Evolutionary conservation across 2,329 filamentous ascomycete genomes (phyloP), one percentile per base, ranked within the genome.

Genomic region (Alternaria sp.): DNA sequence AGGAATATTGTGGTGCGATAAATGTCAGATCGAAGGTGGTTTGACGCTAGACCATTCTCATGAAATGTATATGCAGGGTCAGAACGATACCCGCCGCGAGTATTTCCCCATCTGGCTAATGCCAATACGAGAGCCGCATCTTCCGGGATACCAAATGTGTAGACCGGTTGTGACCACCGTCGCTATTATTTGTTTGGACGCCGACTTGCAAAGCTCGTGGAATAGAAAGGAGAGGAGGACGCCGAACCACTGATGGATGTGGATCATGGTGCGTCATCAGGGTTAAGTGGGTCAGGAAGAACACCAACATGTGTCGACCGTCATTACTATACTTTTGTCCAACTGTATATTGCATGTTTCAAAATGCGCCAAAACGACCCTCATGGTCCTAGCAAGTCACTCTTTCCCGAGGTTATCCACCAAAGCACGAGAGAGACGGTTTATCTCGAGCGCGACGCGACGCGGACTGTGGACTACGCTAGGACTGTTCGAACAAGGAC

Each of bases 41-140:
- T 57, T 55, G 43, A 42, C 65, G 64, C 70, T 73, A 73, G 51
- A 56, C 70, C 66, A 3, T 39, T 68, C 67, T 49, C 32, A 53
- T 68, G 62, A 55, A 56, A 55, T 68, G 57, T 59, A 63, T 38
- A 66, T 68, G 64, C 66, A 68, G 54, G 63, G 56, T n/a, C 51
- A 22, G 41, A 59, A 32, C 26, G 36, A 47, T 34, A 41, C 16
- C 32, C 51, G 42, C 47, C 54, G 46, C 28, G n/a, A 26, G 26
- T 54, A 54, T 34, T 39, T 38, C 51, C 42, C n/a, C 14, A 51
- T 51, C 14, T 16, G 54, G 34, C 16, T 0, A 14, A 28, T 9
- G 11, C 26, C 26, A 34, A 11, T n/a, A 18, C 28, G 5, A 47
- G 44, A 51, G 20, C 38, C 34, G 28, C 47, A 34, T 22, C 9